These are phyloP conservation scores for Ogataea ganodermae DNA, from an alignment of 805 yeast species.

Conservation along the genomic window DNA sequence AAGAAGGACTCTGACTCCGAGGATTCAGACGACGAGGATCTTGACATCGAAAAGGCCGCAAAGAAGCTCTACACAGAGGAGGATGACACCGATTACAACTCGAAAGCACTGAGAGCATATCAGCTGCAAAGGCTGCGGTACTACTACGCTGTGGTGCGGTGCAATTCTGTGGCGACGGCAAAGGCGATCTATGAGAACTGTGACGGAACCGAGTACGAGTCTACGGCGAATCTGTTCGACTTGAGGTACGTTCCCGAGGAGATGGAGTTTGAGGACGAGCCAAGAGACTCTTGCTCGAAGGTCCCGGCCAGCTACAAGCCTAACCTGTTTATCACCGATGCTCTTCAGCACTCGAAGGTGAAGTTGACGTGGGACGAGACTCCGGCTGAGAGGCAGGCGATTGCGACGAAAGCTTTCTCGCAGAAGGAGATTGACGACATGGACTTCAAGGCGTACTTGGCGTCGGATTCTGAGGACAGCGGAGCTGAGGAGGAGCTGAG, in stretches of 20 bases:
- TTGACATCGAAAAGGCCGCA: conserved; percentile 60
- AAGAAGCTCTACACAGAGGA: conserved; percentile 74
- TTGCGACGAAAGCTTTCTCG: conserved; percentile 79
- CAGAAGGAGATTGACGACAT: conserved; percentile 85
- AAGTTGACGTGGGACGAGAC: conserved; percentile 99
- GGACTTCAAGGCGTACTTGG: conserved; percentile 92
- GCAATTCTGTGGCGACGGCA: conserved; percentile 75
- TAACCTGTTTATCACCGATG: conserved; percentile 81
- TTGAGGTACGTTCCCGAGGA: conserved; percentile 91
- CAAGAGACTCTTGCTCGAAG: conserved; percentile 70
- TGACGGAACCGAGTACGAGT: conserved; percentile 94
- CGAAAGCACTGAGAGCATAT: conserved; percentile 80
- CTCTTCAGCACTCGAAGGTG: conserved; percentile 93
- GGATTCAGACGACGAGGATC: conserved; percentile 41
- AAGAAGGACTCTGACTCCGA: conserved; percentile 43
- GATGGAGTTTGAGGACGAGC: conserved; percentile 79
- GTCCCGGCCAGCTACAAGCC: conserved; percentile 84
- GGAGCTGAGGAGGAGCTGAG: conserved; percentile 49
- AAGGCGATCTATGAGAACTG: conserved; percentile 77
- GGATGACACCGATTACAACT: conserved; percentile 81
- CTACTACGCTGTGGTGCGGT: conserved; percentile 86
- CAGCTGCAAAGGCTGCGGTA: conserved; percentile 92
- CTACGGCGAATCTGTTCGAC: conserved; percentile 93
- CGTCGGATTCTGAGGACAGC: conserved; percentile 68
- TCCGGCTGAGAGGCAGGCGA: conserved; percentile 79